These are phyloP conservation scores for Tolypocladium paradoxum DNA, from an alignment of 2,329 filamentous ascomycete genomes.

Conservation along the genomic window DNA sequence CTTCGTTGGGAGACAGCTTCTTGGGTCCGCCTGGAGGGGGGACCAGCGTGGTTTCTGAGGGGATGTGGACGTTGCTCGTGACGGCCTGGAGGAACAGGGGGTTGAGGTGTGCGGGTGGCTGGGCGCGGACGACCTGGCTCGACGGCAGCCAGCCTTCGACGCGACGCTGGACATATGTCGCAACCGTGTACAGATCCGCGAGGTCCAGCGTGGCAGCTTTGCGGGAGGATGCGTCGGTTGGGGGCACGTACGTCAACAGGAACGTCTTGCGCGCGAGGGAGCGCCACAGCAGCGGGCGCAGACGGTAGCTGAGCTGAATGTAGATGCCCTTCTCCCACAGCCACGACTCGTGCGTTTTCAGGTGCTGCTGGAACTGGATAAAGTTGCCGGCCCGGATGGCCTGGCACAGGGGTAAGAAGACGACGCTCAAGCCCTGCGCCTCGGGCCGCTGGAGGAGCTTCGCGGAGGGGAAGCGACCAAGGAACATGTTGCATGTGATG, in stretches of 20 bases:
- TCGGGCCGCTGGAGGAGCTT: slow-evolving; percentile 57
- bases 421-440: slow-evolving; percentile 43
- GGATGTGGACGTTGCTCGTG: slow-evolving; percentile 30
- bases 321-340: slow-evolving; percentile 67
- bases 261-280: slow-evolving; percentile 71
- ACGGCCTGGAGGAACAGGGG: slow-evolving; percentile 41
- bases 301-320: slow-evolving; percentile 63
- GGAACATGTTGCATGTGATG: slow-evolving; percentile 69
- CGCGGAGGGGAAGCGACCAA: slow-evolving; percentile 70
- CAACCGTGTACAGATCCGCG: slow-evolving; percentile 52
- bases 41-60: slow-evolving; percentile 30
- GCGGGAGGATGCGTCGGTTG: slow-evolving; percentile 40
- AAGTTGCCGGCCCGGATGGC: slow-evolving; percentile 69
- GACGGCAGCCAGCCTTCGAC: slow-evolving; percentile 46
- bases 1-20: slow-evolving; percentile 44
- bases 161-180: slow-evolving; percentile 53
- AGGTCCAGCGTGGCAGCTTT: slow-evolving; percentile 68
- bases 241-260: slow-evolving; percentile 64
- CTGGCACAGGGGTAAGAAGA: slow-evolving; percentile 63
- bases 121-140: slow-evolving; percentile 18
- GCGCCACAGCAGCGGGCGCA: slow-evolving; percentile 76
- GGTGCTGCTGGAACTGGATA: slow-evolving; percentile 57
- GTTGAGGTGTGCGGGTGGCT: slow-evolving; percentile 33
- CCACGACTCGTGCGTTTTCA: slow-evolving; percentile 57
- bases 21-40: slow-evolving; percentile 36